A percentile compares a stretch with the other conserved stretches of the same genome.
Evolutionary conservation across 345 rosid genomes (phyloP).

Genomic region (Adansonia digitata): DNA sequence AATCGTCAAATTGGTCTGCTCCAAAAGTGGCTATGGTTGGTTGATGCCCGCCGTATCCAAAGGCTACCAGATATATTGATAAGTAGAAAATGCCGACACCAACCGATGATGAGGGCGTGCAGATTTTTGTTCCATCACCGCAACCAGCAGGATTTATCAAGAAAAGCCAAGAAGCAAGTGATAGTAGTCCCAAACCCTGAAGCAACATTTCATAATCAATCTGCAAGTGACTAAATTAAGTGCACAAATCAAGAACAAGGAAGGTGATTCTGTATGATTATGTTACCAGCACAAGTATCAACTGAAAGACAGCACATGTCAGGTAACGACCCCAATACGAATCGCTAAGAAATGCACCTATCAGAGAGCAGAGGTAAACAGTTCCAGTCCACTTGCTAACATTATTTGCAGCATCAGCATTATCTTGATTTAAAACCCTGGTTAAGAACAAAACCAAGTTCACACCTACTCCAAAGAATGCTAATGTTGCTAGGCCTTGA

Average conservation of each 20-base stretch:
- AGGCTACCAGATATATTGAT: constrained; percentile 65
- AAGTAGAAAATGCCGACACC: constrained; percentile 52
- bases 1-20: constrained; percentile 69
- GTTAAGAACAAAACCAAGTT: constrained; percentile 80
- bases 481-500: constrained; percentile 81
- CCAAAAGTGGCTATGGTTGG: constrained; percentile 92
- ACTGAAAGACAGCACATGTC: constrained; percentile 61
- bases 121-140: constrained; percentile 44
- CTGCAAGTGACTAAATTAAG: not conserved
- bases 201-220: not conserved
- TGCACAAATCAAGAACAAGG: not conserved
- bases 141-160: constrained; percentile 64
- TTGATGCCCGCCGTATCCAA: constrained; percentile 91
- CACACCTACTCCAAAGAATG: constrained; percentile 93
- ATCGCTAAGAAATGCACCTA: constrained; percentile 93
- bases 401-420: constrained; percentile 79
- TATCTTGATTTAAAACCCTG: constrained; percentile 71
- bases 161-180: constrained; percentile 59
- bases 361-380: constrained; percentile 74
- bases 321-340: constrained; percentile 93
- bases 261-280: not conserved
- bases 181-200: constrained; percentile 58
- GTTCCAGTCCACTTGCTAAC: constrained; percentile 98
- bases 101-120: constrained; percentile 37
- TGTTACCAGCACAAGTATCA: constrained; percentile 44